Conservation (phyloP, 495 filamentous ascomycete species). For the Podospora fimiseda region DNA sequence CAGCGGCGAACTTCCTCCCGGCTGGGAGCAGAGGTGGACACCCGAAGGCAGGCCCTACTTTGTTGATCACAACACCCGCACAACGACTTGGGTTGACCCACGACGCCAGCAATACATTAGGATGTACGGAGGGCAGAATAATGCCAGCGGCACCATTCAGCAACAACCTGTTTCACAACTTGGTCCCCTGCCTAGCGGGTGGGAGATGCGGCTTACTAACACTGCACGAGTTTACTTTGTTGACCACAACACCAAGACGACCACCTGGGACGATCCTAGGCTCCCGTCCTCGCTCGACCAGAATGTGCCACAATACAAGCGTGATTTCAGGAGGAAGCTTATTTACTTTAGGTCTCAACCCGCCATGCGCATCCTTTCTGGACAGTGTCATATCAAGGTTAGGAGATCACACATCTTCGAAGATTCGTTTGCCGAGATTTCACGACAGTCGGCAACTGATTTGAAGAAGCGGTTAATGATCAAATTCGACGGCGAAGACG, state of each 20-base stretch:
- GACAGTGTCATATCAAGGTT: constrained; percentile 98
- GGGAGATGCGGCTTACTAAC: constrained; percentile 99
- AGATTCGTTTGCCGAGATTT: constrained; percentile 97
- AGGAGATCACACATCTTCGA: constrained; percentile 95
- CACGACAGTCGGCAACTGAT: constrained; percentile 91
- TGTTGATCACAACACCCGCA: constrained; percentile 98
- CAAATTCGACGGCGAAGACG: constrained; percentile 98
- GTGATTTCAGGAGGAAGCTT: constrained; percentile 93
- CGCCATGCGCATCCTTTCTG: constrained; percentile 87
- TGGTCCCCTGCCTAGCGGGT: constrained; percentile 92
- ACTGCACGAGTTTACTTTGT: constrained; percentile 98
- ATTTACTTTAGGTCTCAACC: constrained; percentile 99
- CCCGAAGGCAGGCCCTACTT: constrained; percentile 94
- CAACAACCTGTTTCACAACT: constrained; percentile 97
- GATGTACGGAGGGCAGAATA: constrained; percentile 83
- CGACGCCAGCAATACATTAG: constrained; percentile 96
- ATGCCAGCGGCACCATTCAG: constrained; percentile 79
- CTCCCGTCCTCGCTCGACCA: constrained; percentile 94
- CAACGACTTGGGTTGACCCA: constrained; percentile 99
- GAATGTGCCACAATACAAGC: constrained; percentile 98
- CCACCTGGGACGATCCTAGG: constrained; percentile 98
- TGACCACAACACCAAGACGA: constrained; percentile 99
- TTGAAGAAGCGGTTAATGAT: constrained; percentile 98
- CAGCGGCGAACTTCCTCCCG: constrained; percentile 88
- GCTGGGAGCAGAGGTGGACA: constrained; percentile 94